A percentile compares a stretch with the other conserved stretches of the same genome.
Conservation (phyloP, 306 rosid genomes). For the Coriaria nepalensis region DNA sequence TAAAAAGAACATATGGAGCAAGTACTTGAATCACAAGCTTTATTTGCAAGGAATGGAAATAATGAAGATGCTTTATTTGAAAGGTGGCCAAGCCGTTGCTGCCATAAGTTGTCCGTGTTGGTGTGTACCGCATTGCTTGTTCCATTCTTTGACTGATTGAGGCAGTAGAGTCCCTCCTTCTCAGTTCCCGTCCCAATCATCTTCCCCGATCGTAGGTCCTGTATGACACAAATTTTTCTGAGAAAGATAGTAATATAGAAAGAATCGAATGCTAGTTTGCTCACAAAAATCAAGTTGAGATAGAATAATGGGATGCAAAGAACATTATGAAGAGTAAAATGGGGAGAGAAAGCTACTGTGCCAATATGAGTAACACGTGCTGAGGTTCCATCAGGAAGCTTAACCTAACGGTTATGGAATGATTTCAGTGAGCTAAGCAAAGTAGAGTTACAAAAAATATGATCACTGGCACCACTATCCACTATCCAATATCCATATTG, state of each 20-base stretch:
- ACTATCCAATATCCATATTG: too few species aligned
- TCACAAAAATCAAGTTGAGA: not conserved
- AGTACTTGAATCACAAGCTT: not conserved
- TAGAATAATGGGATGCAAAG: too few species aligned
- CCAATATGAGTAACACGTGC: too few species aligned
- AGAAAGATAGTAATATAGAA: not conserved
- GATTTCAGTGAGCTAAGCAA: too few species aligned
- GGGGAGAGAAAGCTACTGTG: too few species aligned
- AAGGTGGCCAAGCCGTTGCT: not conserved
- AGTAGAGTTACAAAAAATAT: too few species aligned
- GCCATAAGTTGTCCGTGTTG: not conserved
- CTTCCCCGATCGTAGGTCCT: not conserved
- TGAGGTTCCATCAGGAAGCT: too few species aligned
- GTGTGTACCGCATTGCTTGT: too few species aligned
- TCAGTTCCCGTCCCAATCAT: constrained; percentile 1
- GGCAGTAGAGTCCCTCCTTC: not conserved
- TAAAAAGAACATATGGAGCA: not conserved
- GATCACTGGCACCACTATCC: too few species aligned
- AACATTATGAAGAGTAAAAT: too few species aligned
- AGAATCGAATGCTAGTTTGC: not conserved
- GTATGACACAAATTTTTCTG: not conserved
- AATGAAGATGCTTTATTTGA: not conserved
- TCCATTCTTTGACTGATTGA: not conserved
- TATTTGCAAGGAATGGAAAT: not conserved
- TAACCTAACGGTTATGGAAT: too few species aligned